Evolutionary conservation across 2,329 filamentous ascomycete species (phyloP).

Genomic region (Boeremia exigua): DNA sequence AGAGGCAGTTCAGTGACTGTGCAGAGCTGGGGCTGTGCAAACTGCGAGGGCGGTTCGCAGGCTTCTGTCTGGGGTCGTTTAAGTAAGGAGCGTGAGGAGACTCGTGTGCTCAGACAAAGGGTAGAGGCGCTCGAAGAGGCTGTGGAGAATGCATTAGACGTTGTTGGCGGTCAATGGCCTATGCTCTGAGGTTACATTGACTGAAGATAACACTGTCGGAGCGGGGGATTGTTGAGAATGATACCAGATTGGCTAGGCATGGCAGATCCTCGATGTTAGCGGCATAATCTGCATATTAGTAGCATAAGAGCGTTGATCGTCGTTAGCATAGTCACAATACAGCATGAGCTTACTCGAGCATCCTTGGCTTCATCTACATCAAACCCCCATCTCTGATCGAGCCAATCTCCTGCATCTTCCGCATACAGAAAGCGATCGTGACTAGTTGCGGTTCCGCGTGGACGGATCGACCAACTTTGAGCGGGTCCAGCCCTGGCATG

Average conservation of each 20-base stretch:
- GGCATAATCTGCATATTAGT: constrained; percentile 2
- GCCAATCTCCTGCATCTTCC: not conserved
- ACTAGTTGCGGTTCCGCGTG: no score
- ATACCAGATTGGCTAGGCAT: constrained; percentile 7
- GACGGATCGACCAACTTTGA: no score
- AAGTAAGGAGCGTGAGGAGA: constrained; percentile 62
- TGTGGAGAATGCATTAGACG: constrained; percentile 63
- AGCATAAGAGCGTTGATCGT: constrained; percentile 4
- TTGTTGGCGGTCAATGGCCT: constrained; percentile 52
- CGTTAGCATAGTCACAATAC: constrained; percentile 3
- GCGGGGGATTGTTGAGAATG: not conserved
- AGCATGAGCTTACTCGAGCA: not conserved
- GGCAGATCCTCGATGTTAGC: constrained; percentile 4
- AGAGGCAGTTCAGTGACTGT: constrained; percentile 47
- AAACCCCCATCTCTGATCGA: not conserved
- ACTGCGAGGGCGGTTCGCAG: constrained; percentile 47
- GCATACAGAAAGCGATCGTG: no score
- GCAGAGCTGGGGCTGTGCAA: constrained; percentile 42
- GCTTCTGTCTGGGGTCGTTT: constrained; percentile 59
- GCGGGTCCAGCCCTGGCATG: no score
- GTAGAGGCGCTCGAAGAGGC: constrained; percentile 61
- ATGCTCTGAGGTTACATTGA: not conserved
- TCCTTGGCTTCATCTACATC: not conserved
- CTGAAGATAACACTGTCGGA: not conserved
- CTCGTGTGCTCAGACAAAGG: constrained; percentile 58